phyloP scores from a whole-genome alignment of 176 grass and related monocot species.

The Tillandsia fasciculata region DNA sequence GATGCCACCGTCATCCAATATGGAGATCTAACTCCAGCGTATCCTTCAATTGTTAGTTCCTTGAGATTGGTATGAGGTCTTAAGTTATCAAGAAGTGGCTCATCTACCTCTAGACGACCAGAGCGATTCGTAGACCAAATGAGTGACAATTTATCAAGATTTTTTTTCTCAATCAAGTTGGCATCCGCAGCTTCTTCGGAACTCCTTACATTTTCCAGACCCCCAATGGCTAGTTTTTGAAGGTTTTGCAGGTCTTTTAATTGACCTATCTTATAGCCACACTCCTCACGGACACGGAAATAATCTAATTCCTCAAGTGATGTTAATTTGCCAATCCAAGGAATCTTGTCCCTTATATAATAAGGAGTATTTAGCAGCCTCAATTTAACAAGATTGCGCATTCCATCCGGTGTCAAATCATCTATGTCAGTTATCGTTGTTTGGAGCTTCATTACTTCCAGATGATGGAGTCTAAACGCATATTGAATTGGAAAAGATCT shows the following conservation, averaged over 20 bases:
- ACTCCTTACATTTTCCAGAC: slow-evolving; percentile 18
- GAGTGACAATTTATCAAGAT: slow-evolving; percentile 17
- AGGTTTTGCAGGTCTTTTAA: slow-evolving; percentile 19
- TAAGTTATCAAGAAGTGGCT: slow-evolving; percentile 17
- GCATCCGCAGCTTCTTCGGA: slow-evolving; percentile 8
- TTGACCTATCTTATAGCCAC: slow-evolving; percentile 16
- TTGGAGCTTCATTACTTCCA: too few relatives aligned
- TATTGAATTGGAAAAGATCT: neutral
- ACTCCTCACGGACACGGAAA: too few relatives aligned
- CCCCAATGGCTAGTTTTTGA: neutral
- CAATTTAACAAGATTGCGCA: slow-evolving; percentile 16
- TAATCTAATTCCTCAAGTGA: slow-evolving; percentile 14
- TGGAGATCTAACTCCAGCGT: slow-evolving; percentile 22
- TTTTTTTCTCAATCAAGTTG: slow-evolving; percentile 19
- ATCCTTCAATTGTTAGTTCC: slow-evolving; percentile 8
- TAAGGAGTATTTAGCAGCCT: neutral
- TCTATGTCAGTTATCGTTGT: too few relatives aligned
- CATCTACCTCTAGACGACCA: neutral
- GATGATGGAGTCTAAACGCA: too few relatives aligned
- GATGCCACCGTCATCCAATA: slow-evolving; percentile 20
- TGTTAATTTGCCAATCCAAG: slow-evolving; percentile 2
- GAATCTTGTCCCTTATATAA: neutral
- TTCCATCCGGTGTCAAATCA: neutral
- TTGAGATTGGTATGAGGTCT: slow-evolving; percentile 15
- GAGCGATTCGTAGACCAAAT: neutral